Base-by-base conservation (phyloP, 164 flowering plant genomes). In the Sextonia rubra region DNA sequence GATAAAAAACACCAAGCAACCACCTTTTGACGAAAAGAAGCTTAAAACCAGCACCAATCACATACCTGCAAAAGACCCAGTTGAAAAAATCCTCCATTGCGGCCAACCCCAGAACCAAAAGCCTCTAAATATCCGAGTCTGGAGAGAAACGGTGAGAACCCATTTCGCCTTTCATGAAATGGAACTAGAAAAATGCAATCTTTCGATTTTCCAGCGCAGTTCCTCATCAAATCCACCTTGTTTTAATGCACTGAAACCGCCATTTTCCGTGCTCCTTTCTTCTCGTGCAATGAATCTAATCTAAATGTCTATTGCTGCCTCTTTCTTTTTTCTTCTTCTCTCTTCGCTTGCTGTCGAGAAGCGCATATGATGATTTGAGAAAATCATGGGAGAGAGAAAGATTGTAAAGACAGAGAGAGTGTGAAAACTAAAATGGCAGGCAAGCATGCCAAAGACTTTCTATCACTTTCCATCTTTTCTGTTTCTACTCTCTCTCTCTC, bases 351-450 rank as follows among this genome's bases (percentile, higher is more conserved):
- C 67, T 17, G 67, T 30, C 27, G 44, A 27, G 14, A 8, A 64
- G 27, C 30, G 23, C 29, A n/a, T n/a, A n/a, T n/a, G n/a, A 64
- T 27, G 67, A 64, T 14, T 64, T 64, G 17, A 5, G 58, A 52
- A 20, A 17, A 18, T 52, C n/a, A n/a, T n/a, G n/a, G 58, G 58
- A 52, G 1, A 20, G 58, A 52, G n/a, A 52, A 15, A 37, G 44
- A 37, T 37, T 37, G 44, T 37, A 62, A 62, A 12, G 6, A 62
- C 27, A 25, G 3, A 64, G n/a, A 62, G 17, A 9, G 37, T 26
- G 23, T 2, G 66, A 24, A 62, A n/a, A 18, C 24, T 66, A 52
- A 66, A 66, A 66, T 66, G 69, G 69, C 69, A 37, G 69, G 24
- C 69, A 66, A 64, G 67, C 67, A 47, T 66, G 69, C 69, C n/a